Conservation (phyloP, 2,329 filamentous ascomycete species). For the Colletotrichum sp. region DNA sequence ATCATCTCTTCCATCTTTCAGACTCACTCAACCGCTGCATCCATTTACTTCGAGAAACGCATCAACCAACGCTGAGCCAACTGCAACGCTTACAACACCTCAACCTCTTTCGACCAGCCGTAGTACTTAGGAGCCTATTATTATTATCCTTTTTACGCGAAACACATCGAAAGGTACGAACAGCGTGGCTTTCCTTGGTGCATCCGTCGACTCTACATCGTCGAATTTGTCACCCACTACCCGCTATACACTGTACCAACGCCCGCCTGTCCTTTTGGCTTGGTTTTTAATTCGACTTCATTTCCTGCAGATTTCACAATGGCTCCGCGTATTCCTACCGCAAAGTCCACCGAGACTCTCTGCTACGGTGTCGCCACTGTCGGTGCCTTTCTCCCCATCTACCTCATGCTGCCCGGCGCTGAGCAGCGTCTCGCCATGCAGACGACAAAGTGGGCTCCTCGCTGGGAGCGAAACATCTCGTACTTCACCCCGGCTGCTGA, state of each 20-base stretch:
- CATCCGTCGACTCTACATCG: background rate
- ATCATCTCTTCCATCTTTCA: background rate
- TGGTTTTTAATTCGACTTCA: background rate
- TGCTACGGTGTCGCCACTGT: constrained; percentile 60
- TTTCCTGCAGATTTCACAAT: constrained; percentile 27
- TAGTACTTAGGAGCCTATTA: background rate
- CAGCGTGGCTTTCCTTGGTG: background rate
- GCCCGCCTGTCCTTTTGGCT: background rate
- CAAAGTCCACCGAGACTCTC: constrained; percentile 53
- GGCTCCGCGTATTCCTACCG: constrained; percentile 53
- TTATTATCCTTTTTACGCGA: background rate
- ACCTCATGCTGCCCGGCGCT: constrained; percentile 61
- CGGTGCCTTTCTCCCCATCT: constrained; percentile 59
- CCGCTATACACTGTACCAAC: background rate
- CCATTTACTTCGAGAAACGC: background rate
- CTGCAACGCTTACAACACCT: background rate
- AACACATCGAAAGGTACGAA: background rate
- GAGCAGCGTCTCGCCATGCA: constrained; percentile 58
- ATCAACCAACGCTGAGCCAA: background rate
- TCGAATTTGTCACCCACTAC: background rate
- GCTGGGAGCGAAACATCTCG: constrained; percentile 63
- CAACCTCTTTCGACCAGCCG: background rate
- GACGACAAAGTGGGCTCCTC: constrained; percentile 62
- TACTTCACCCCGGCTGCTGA: constrained; percentile 55
- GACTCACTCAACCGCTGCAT: background rate